Evolutionary conservation across 1,139 yeast species (phyloP), one percentile per base, ranked within the genome.

Genomic region (Candida pseudoviswanathii): DNA sequence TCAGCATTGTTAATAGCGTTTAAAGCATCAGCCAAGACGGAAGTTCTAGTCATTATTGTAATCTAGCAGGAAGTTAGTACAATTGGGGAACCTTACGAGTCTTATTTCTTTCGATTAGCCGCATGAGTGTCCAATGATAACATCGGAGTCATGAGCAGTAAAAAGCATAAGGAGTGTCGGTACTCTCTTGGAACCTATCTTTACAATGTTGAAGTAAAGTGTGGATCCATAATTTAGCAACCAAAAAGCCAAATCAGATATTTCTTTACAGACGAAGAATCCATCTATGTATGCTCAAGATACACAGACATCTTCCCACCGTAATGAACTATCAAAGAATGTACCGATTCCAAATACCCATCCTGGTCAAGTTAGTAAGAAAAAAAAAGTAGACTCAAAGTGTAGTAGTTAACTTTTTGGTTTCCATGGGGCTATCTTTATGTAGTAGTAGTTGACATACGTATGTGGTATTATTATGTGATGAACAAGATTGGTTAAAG

Each of bases 1-100:
- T 94, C 99, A 76, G 99, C 99, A 76, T 94, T 94, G 91, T 91
- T 90, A 75, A 94, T 94, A 67, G 97, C 85, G 77, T 94, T 92
- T 73, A 94, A 88, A 73, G 99, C 98, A 81, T 94, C 99, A 70
- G 98, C 97, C 78, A 94, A 88, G 74, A 89, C 99, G 64, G 99
- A 94, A 67, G 97, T 82, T 84, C 98, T 92, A 75, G 98, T 91
- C 98, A 94, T 91, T 76, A 72, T 78, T 43, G 2, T 5, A 8
- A 25, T 47, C 45, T 49, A 32, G 8, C 16, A 39, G 2, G 16
- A 43, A n/a, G 58, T 55, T 53, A 54, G 58, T 53, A 53, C 39
- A 25, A 30, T 29, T 27, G 1, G 30, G 24, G 34, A 29, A 39
- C 41, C 41, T 21, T 36, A 5, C 37, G 27, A 21, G 11, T 16